phyloP scores from a whole-genome alignment of 78 protist species.

The Dictyostelium intermedium region DNA sequence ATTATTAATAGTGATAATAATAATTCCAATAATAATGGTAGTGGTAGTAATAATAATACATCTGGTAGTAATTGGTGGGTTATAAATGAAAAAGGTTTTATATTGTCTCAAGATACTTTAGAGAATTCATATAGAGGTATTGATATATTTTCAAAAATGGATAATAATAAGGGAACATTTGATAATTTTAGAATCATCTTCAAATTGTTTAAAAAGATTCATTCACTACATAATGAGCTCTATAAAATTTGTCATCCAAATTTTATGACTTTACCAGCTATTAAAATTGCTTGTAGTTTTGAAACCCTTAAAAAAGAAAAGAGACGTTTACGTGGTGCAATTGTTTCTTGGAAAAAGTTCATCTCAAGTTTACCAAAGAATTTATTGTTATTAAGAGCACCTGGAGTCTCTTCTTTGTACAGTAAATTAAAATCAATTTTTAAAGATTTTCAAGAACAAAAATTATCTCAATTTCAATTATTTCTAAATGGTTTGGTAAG shows the following conservation, averaged over 20 bases:
- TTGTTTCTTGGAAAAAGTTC: neutral
- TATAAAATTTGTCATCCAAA: neutral
- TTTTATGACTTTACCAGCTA: neutral
- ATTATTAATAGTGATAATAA: neutral
- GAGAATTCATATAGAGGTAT: constrained; percentile 10
- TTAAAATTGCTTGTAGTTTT: neutral
- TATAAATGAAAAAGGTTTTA: neutral
- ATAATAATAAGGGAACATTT: neutral
- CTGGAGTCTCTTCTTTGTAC: constrained; percentile 37
- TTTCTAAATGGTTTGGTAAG: neutral
- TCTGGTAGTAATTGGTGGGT: neutral
- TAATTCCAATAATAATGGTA: too few species aligned
- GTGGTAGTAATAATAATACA: neutral
- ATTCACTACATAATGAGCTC: neutral
- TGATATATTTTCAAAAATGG: neutral
- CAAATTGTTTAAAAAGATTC: neutral
- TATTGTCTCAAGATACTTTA: neutral
- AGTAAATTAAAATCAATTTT: neutral
- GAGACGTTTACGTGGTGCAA: neutral
- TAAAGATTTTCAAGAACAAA: neutral
- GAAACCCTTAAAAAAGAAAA: neutral
- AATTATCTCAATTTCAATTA: neutral
- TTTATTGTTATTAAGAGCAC: neutral
- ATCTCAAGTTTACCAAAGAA: neutral
- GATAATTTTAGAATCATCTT: neutral